A percentile compares a stretch with the other conserved stretches of the same genome.
Conservation (phyloP, 2,329 filamentous ascomycete genomes). For the Epichloe coenophiala region DNA sequence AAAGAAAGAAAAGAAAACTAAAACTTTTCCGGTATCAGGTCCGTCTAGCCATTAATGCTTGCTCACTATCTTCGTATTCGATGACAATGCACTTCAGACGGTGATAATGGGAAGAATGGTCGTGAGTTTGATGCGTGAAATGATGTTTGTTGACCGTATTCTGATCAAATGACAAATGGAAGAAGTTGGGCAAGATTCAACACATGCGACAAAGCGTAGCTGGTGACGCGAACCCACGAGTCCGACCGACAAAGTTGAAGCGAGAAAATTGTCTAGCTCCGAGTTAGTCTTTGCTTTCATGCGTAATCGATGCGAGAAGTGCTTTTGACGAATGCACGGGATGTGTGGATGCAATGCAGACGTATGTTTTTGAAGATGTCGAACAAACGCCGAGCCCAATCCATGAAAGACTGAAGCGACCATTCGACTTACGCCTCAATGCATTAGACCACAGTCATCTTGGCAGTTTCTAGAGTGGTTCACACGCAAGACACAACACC, state of each 20-base stretch:
- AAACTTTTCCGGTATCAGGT: constrained; percentile 11
- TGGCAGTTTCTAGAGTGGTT: background rate
- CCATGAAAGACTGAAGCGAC: background rate
- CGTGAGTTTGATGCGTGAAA: background rate
- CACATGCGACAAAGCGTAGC: background rate
- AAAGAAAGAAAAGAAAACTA: constrained; percentile 6
- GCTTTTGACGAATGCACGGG: background rate
- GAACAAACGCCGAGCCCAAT: too few species aligned
- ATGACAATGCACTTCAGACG: constrained; percentile 8
- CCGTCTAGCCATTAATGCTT: constrained; percentile 21
- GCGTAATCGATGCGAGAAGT: background rate
- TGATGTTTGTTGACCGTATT: background rate
- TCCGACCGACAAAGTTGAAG: background rate
- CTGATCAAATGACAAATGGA: background rate
- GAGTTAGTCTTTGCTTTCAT: background rate
- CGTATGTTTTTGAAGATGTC: background rate
- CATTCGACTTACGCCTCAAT: background rate
- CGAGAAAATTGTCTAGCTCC: background rate
- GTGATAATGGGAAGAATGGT: background rate
- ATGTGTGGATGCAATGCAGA: background rate
- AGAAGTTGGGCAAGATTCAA: background rate
- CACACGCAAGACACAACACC: background rate
- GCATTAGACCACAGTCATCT: background rate
- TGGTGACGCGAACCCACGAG: background rate
- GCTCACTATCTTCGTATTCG: constrained; percentile 9